A percentile compares a stretch with the other conserved stretches of the same genome.
These are phyloP conservation scores for Colletotrichum nymphaeae DNA, from an alignment of 2,329 filamentous ascomycete genomes.

Conservation along the genomic window DNA sequence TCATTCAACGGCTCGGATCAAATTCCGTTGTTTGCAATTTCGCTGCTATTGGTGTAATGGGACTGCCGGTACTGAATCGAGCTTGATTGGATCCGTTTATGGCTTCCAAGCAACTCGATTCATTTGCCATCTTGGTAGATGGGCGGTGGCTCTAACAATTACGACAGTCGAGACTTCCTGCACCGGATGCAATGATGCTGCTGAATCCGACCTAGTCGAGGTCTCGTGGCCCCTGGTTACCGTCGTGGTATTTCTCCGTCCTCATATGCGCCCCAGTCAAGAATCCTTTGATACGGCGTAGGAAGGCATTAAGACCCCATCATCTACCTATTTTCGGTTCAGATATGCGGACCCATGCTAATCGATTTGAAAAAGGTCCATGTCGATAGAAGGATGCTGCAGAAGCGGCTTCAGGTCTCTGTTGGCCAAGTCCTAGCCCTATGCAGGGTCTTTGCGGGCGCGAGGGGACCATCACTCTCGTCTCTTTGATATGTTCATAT, in stretches of 20 bases:
- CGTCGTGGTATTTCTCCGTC: not conserved
- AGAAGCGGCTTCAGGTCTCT: not conserved
- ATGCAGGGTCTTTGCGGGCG: conserved; percentile 24
- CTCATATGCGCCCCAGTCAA: not conserved
- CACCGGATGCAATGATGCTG: not conserved
- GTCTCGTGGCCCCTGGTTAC: not conserved
- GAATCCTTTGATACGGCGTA: not conserved
- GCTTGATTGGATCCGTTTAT: not conserved
- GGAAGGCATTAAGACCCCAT: not conserved
- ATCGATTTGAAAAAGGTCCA: not conserved
- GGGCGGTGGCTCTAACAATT: conserved; percentile 28
- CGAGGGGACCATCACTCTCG: not conserved
- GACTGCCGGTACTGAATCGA: not conserved
- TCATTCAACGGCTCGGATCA: not conserved
- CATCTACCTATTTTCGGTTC: conserved; percentile 13
- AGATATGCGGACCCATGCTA: not conserved
- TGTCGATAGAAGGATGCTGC: not conserved
- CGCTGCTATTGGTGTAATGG: not conserved
- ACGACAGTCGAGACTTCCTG: not conserved
- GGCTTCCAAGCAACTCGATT: not conserved
- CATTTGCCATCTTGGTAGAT: not conserved
- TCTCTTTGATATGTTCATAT: not conserved
- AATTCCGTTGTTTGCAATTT: not conserved
- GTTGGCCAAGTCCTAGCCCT: conserved; percentile 20
- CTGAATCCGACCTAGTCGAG: not conserved